phyloP scores from a whole-genome alignment of 352 stramenopile genomes.

The Phytophthora pinifolia region DNA sequence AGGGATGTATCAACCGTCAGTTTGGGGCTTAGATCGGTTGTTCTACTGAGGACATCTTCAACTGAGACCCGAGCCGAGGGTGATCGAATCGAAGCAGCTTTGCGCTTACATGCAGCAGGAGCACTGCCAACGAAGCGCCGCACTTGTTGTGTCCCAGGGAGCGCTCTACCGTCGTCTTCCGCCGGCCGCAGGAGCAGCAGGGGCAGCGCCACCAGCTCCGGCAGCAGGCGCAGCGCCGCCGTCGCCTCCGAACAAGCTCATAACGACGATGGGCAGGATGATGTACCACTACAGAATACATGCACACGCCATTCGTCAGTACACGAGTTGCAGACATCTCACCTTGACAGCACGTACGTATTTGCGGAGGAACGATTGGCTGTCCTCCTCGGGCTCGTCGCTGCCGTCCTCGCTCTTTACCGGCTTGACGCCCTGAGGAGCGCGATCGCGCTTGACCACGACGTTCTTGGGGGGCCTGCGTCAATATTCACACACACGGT shows the following conservation, averaged over 20 bases:
- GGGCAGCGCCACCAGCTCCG: conserved; percentile 22
- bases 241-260: conserved; percentile 70
- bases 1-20: background rate
- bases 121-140: background rate
- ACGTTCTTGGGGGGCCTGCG: conserved; percentile 67
- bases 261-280: conserved; percentile 74
- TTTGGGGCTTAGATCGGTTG: conserved; percentile 6
- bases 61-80: background rate
- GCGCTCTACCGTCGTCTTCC: conserved; percentile 35
- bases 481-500: background rate
- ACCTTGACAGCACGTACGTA: conserved; percentile 56
- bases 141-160: conserved; percentile 9
- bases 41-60: background rate
- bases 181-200: conserved; percentile 25
- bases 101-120: background rate
- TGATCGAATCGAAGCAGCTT: conserved; percentile 3
- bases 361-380: conserved; percentile 80
- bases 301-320: conserved; percentile 10
- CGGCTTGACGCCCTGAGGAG: conserved; percentile 71
- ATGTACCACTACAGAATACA: conserved; percentile 73
- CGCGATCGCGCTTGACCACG: conserved; percentile 54
- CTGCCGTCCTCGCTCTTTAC: conserved; percentile 62
- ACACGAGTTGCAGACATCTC: background rate
- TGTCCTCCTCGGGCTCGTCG: conserved; percentile 61
- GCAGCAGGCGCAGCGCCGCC: conserved; percentile 42